phyloP scores from a whole-genome alignment of 169 alveolate species.

The Plasmodium coatneyi region DNA sequence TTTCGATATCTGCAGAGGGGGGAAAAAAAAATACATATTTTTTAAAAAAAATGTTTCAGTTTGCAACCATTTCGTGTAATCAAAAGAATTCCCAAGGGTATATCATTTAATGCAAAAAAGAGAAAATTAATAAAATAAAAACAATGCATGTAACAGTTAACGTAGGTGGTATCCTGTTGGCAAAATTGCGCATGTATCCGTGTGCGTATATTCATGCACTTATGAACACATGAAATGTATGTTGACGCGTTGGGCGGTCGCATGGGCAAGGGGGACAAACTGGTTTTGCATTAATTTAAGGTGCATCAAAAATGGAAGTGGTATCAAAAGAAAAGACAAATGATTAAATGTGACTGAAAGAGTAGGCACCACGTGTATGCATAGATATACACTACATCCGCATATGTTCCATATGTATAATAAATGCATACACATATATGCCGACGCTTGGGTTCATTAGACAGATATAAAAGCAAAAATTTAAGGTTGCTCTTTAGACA shows the following conservation, averaged over 20 bases:
- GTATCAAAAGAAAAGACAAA: background rate
- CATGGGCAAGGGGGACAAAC: background rate
- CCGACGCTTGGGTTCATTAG: background rate
- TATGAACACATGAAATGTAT: background rate
- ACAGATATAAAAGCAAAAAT: background rate
- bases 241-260: background rate
- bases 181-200: background rate
- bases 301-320: background rate
- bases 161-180: background rate
- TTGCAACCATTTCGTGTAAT: background rate
- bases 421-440: background rate
- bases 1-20: slow-evolving; percentile 31
- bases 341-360: background rate
- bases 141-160: background rate
- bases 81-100: background rate
- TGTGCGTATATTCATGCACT: background rate
- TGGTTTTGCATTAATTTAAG: background rate
- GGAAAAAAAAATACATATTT: background rate
- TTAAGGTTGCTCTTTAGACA: background rate
- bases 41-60: background rate
- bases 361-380: background rate
- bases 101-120: background rate
- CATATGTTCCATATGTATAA: background rate
- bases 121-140: too few species aligned
- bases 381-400: background rate